These are phyloP conservation scores for Colletotrichum destructivum DNA, from an alignment of 2,329 filamentous ascomycete genomes.

Conservation along the genomic window DNA sequence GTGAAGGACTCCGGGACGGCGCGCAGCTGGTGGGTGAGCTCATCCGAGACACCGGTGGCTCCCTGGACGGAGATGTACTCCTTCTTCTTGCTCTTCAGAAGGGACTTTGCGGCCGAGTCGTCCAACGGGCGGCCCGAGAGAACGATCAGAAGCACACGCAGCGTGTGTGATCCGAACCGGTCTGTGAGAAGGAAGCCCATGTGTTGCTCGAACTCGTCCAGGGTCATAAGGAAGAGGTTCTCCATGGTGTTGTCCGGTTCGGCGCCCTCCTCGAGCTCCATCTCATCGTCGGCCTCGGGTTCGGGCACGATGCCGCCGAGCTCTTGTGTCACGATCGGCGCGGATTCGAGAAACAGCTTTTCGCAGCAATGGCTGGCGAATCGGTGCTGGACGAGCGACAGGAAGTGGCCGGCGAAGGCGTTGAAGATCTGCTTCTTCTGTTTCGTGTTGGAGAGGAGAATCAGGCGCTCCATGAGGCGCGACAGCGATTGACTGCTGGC, in stretches of 20 bases:
- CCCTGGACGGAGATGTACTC: slow-evolving; percentile 81
- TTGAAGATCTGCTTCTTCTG: slow-evolving; percentile 92
- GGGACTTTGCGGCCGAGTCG: slow-evolving; percentile 75
- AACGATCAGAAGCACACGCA: slow-evolving; percentile 88
- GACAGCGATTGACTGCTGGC: slow-evolving; percentile 97
- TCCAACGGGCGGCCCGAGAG: slow-evolving; percentile 87
- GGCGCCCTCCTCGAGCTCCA: slow-evolving; percentile 58
- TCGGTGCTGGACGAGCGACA: slow-evolving; percentile 91
- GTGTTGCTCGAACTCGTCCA: slow-evolving; percentile 90
- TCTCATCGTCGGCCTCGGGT: slow-evolving; percentile 60
- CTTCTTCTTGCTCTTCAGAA: slow-evolving; percentile 94
- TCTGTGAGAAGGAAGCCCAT: slow-evolving; percentile 89
- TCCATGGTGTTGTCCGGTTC: slow-evolving; percentile 79
- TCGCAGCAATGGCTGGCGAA: slow-evolving; percentile 99
- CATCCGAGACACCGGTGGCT: slow-evolving; percentile 58
- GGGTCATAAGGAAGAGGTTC: slow-evolving; percentile 83
- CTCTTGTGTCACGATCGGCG: slow-evolving; percentile 84
- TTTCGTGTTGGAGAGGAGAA: slow-evolving; percentile 81
- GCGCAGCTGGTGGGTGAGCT: slow-evolving; percentile 58
- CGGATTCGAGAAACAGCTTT: slow-evolving; percentile 88
- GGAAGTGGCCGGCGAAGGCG: slow-evolving; percentile 88
- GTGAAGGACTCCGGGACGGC: slow-evolving; percentile 85
- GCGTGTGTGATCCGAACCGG: slow-evolving; percentile 88
- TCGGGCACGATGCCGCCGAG: slow-evolving; percentile 63
- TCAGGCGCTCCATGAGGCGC: slow-evolving; percentile 90